Evolutionary conservation across 2,329 filamentous ascomycete genomes (phyloP).

Genomic region (Cryphonectria radicalis): DNA sequence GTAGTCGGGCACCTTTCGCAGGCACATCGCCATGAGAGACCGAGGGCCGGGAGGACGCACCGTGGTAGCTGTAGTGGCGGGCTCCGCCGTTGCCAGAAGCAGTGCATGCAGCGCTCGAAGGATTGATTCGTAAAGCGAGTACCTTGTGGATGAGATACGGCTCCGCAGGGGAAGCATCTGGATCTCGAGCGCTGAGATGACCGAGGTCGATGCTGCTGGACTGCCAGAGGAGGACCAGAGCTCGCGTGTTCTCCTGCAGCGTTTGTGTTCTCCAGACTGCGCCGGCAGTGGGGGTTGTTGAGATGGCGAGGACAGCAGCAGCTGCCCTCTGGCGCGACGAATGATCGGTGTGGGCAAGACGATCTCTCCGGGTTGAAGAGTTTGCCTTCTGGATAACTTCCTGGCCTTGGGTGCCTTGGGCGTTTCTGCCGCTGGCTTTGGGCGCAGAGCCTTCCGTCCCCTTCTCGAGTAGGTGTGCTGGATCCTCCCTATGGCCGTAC

Average conservation of each 20-base stretch:
- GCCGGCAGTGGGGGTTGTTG: slow-evolving; percentile 24
- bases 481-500: neutral
- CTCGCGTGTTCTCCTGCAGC: neutral
- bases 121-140: slow-evolving; percentile 49
- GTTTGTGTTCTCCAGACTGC: neutral
- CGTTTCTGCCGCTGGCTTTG: neutral
- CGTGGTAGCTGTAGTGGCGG: neutral
- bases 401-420: neutral
- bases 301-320: slow-evolving; percentile 37
- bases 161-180: slow-evolving; percentile 43
- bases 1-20: slow-evolving; percentile 53
- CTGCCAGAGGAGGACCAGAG: slow-evolving; percentile 24
- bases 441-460: slow-evolving; percentile 17
- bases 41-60: slow-evolving; percentile 30
- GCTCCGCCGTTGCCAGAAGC: slow-evolving; percentile 44
- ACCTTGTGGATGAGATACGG: slow-evolving; percentile 36
- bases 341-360: slow-evolving; percentile 40
- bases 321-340: slow-evolving; percentile 37
- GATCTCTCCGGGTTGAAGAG: slow-evolving; percentile 32
- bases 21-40: slow-evolving; percentile 54
- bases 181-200: slow-evolving; percentile 36
- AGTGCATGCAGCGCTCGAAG: slow-evolving; percentile 50
- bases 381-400: slow-evolving; percentile 9
- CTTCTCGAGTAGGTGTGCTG: slow-evolving; percentile 31
- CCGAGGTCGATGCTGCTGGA: slow-evolving; percentile 22